Percentiles rank a stretch among this genome's conserved stretches.
phyloP scores from a whole-genome alignment of 352 stramenopile genomes.

The Elongisporangium prolatum region DNA sequence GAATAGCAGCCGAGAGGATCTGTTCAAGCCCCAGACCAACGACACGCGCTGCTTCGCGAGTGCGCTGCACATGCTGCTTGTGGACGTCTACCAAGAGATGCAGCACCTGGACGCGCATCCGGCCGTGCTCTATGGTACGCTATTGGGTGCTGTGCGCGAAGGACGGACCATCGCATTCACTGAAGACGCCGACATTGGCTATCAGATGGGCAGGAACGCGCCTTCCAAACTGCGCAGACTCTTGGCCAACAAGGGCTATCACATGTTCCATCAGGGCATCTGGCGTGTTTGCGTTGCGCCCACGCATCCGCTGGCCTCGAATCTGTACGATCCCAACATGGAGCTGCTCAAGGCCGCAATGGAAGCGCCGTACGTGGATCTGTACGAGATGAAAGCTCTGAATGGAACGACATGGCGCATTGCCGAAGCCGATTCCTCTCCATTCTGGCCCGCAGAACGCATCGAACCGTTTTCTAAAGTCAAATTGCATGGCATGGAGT shows the following conservation, averaged over 20 bases:
- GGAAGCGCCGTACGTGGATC: constrained; percentile 31
- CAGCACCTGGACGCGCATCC: constrained; percentile 8
- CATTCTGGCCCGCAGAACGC: background rate
- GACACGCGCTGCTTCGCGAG: constrained; percentile 19
- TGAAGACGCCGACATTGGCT: constrained; percentile 32
- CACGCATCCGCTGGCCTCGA: constrained; percentile 29
- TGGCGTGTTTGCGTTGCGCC: constrained; percentile 43
- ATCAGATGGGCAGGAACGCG: constrained; percentile 4
- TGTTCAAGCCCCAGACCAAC: constrained; percentile 7
- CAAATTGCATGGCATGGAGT: constrained; percentile 24
- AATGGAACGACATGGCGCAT: constrained; percentile 16
- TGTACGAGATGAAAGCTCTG: constrained; percentile 29
- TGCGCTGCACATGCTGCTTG: constrained; percentile 30
- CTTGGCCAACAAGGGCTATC: constrained; percentile 26
- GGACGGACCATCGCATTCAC: constrained; percentile 32
- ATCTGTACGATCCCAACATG: constrained; percentile 25
- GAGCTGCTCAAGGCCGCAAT: constrained; percentile 11
- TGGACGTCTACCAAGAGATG: constrained; percentile 29
- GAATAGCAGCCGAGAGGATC: constrained; percentile 17
- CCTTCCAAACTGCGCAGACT: constrained; percentile 10
- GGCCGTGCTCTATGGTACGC: constrained; percentile 23
- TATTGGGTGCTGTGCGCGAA: constrained; percentile 36
- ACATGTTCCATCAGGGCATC: constrained; percentile 33
- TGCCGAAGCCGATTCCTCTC: constrained; percentile 6
- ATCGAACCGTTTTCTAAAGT: constrained; percentile 26